phyloP scores from a whole-genome alignment of 495 filamentous ascomycete genomes.

The Podospora fimiseda region DNA sequence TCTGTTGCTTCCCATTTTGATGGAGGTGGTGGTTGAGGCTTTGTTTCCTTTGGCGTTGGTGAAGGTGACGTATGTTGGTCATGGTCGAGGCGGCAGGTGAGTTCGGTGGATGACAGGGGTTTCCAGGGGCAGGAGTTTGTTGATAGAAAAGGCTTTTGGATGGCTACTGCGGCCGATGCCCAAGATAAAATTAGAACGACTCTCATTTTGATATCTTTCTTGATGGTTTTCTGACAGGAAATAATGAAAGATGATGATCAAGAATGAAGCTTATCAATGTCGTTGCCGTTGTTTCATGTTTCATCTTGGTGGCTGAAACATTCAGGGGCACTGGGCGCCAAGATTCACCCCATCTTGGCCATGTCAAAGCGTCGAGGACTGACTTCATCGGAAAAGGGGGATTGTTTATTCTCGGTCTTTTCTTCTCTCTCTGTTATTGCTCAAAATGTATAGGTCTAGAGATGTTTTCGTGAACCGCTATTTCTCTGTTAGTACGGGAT shows the following conservation, averaged over 20 bases:
- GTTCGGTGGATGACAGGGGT: not conserved
- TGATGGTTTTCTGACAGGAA: not conserved
- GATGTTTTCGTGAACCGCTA: too few species aligned
- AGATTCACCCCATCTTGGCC: not conserved
- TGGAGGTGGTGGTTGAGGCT: not conserved
- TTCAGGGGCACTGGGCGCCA: not conserved
- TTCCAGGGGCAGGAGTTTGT: not conserved
- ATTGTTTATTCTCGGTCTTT: too few species aligned
- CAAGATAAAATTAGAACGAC: not conserved
- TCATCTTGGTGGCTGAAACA: conserved; percentile 7
- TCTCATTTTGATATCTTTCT: not conserved
- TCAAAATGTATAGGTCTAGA: too few species aligned
- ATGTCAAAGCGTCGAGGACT: not conserved
- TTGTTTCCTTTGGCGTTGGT: not conserved
- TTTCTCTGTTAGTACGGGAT: too few species aligned
- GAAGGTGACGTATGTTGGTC: not conserved
- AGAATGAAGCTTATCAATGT: too few species aligned
- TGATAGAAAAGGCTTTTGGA: not conserved
- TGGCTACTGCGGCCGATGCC: not conserved
- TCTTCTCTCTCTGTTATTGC: too few species aligned
- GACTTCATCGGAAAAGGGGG: too few species aligned
- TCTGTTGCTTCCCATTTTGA: conserved; percentile 8
- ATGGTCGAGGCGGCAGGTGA: not conserved
- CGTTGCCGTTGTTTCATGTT: not conserved
- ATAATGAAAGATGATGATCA: not conserved